Evolutionary conservation across 768 basidiomycete species (phyloP).

Genomic region (Mycena capillaripes): DNA sequence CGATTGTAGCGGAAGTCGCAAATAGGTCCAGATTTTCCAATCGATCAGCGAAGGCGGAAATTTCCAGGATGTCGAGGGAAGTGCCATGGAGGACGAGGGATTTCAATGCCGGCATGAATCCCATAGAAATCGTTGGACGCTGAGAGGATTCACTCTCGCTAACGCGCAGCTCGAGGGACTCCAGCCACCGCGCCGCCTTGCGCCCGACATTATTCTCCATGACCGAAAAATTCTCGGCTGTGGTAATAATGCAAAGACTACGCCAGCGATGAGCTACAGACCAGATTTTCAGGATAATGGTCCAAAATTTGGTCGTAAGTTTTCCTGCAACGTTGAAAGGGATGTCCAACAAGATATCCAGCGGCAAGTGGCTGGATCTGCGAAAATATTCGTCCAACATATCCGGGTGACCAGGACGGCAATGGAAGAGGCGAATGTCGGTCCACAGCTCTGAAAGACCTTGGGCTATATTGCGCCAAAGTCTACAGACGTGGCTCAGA

Average conservation of each 20-base stretch:
- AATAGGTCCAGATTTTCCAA: conserved; percentile 14
- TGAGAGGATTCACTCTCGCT: neutral
- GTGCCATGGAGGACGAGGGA: neutral
- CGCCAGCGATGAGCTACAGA: conserved; percentile 16
- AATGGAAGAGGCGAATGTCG: conserved; percentile 19
- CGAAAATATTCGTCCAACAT: conserved; percentile 8
- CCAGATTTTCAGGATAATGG: conserved; percentile 7
- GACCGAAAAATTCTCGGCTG: neutral
- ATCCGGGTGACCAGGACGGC: neutral
- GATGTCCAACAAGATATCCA: conserved; percentile 14
- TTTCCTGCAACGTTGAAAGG: neutral
- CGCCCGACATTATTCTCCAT: conserved; percentile 7
- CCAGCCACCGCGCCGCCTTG: neutral
- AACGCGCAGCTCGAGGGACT: conserved; percentile 3
- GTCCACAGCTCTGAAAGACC: conserved; percentile 18
- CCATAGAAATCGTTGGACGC: neutral
- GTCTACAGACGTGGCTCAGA: conserved; percentile 1
- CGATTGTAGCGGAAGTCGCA: neutral
- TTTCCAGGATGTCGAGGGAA: neutral
- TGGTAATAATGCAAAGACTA: conserved; percentile 2
- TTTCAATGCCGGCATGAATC: neutral
- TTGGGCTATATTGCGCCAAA: conserved; percentile 21
- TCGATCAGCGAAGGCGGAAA: neutral
- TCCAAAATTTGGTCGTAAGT: conserved; percentile 7
- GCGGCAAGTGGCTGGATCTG: conserved; percentile 1